A percentile compares a stretch with the other conserved stretches of the same genome.
Evolutionary conservation across 108 stramenopile species (phyloP).

Genomic region (Fistulifera solaris): DNA sequence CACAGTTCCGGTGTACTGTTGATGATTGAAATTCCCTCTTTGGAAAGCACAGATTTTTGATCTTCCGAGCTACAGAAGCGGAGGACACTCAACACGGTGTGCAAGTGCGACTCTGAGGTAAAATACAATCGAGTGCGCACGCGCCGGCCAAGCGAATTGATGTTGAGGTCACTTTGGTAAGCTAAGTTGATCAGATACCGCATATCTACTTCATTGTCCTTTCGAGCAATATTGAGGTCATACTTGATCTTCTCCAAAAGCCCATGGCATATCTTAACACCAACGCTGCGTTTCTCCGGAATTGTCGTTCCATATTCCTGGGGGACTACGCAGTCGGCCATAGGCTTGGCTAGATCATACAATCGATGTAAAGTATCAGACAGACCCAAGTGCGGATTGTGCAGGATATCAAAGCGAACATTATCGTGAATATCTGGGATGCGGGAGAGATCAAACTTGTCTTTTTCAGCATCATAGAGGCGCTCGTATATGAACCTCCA

Average conservation of each 20-base stretch:
- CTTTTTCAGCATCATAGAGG: conserved; percentile 75
- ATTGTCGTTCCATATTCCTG: conserved; percentile 94
- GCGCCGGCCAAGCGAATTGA: conserved; percentile 91
- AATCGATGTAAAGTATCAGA: conserved; percentile 71
- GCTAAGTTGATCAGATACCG: conserved; percentile 92
- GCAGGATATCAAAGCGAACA: conserved; percentile 74
- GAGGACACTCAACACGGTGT: conserved; percentile 90
- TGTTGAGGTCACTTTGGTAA: conserved; percentile 84
- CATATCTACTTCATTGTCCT: conserved; percentile 87
- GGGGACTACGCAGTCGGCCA: conserved; percentile 94
- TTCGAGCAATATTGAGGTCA: conserved; percentile 79
- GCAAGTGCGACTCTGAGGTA: conserved; percentile 96
- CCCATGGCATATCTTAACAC: conserved; percentile 81
- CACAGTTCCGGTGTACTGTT: conserved; percentile 83
- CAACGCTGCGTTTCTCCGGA: conserved; percentile 78
- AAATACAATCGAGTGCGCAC: conserved; percentile 96
- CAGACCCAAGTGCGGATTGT: conserved; percentile 86
- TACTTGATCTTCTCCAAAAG: conserved; percentile 93
- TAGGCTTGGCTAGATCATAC: conserved; percentile 78
- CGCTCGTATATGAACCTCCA: conserved; percentile 89
- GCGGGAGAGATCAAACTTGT: conserved; percentile 84
- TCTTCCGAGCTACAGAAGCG: conserved; percentile 60
- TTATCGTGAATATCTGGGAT: conserved; percentile 88
- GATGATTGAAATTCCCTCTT: conserved; percentile 39
- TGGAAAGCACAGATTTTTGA: conserved; percentile 38